Conservation (phyloP, 164 flowering plant genomes). For the Nymphaea thermarum region DNA sequence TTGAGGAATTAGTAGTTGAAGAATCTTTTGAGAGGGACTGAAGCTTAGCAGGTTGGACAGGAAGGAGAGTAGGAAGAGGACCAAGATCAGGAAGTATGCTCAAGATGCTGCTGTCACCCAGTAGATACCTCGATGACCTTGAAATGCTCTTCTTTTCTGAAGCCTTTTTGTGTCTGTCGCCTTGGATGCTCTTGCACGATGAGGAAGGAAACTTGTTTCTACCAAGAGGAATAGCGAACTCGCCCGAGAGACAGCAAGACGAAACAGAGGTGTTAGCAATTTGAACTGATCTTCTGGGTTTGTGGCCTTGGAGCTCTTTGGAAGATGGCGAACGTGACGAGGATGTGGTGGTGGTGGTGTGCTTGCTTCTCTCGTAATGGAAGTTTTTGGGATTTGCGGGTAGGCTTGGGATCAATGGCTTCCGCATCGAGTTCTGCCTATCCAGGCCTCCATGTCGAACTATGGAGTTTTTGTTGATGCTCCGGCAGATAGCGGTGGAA, state of each 20-base stretch:
- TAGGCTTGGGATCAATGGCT: neutral
- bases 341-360: neutral
- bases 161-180: neutral
- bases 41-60: neutral
- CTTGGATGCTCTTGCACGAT: neutral
- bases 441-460: slow-evolving; percentile 20
- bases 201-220: neutral
- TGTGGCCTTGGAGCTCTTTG: neutral
- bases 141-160: slow-evolving; percentile 14
- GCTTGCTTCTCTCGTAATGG: neutral
- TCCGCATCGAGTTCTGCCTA: neutral
- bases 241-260: neutral
- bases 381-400: neutral
- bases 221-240: neutral
- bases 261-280: neutral
- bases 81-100: slow-evolving; percentile 19
- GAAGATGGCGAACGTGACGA: neutral
- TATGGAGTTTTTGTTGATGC: slow-evolving; percentile 40
- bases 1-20: too few relatives aligned
- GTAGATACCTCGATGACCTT: slow-evolving; percentile 32
- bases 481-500: slow-evolving; percentile 62
- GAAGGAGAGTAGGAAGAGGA: slow-evolving; percentile 20
- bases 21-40: too few relatives aligned
- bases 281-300: neutral
- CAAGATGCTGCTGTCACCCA: slow-evolving; percentile 32